A percentile compares a stretch with the other conserved stretches of the same genome.
phyloP scores from a whole-genome alignment of 495 filamentous ascomycete species.

The Choiromyces venosus region DNA sequence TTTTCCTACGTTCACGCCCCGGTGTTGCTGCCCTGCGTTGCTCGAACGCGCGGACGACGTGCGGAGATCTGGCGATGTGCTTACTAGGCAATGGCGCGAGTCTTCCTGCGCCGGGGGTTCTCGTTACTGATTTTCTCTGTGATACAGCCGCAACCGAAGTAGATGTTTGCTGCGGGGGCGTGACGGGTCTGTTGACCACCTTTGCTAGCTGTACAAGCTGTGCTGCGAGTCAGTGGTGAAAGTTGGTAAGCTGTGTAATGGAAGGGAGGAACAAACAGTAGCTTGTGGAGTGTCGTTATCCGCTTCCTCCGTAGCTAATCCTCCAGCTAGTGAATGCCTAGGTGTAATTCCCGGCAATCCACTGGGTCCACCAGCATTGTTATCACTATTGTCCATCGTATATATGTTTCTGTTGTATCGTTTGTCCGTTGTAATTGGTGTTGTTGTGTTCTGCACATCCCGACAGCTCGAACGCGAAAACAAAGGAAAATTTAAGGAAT shows the following conservation, averaged over 20 bases:
- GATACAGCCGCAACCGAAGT: conserved; percentile 1
- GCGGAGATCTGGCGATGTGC: conserved; percentile 34
- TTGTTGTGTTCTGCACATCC: background rate
- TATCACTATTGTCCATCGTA: background rate
- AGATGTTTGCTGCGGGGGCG: conserved; percentile 23
- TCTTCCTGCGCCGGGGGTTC: conserved; percentile 37
- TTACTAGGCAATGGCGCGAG: conserved; percentile 25
- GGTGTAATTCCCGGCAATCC: background rate
- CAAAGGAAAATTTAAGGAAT: background rate
- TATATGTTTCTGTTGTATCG: background rate
- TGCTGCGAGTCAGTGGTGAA: background rate
- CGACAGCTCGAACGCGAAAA: background rate
- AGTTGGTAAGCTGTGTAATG: background rate
- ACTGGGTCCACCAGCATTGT: background rate
- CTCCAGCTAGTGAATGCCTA: background rate
- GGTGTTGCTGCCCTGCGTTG: conserved; percentile 25
- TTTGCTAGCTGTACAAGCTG: conserved; percentile 24
- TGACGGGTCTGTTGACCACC: conserved; percentile 21
- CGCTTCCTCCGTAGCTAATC: conserved; percentile 8
- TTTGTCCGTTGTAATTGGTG: background rate
- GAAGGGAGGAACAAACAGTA: background rate
- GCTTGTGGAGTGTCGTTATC: conserved; percentile 17
- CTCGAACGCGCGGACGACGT: conserved; percentile 34
- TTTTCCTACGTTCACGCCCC: conserved; percentile 28
- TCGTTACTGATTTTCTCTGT: conserved; percentile 22